Percentiles rank a stretch among this genome's conserved stretches.
Conservation (phyloP, 2,329 filamentous ascomycete genomes). For the Pseudocercospora fijiensis region DNA sequence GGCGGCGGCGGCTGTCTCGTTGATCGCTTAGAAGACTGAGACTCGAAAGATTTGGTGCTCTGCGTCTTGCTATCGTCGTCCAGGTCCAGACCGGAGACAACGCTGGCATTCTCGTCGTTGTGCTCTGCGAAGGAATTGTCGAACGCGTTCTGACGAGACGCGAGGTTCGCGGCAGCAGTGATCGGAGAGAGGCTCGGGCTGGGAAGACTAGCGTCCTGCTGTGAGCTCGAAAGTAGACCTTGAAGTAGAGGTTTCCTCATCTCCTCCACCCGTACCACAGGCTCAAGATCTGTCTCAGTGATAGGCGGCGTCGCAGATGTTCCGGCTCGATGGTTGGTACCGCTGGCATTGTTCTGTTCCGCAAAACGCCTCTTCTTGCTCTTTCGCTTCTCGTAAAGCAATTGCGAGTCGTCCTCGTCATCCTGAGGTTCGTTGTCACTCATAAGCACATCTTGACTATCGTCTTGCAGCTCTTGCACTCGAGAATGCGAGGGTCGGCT, state of each 20-base stretch:
- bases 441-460: conserved; percentile 33
- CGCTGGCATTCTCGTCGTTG: conserved; percentile 37
- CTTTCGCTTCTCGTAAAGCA: conserved; percentile 26
- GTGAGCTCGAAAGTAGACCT: conserved; percentile 66
- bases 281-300: conserved; percentile 68
- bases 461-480: conserved; percentile 32
- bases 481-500: conserved; percentile 29
- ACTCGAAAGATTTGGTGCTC: conserved; percentile 30
- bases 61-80: conserved; percentile 34
- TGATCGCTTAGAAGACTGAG: conserved; percentile 19
- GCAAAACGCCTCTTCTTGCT: conserved; percentile 23
- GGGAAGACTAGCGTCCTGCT: conserved; percentile 86
- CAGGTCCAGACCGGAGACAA: conserved; percentile 37
- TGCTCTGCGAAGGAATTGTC: conserved; percentile 37
- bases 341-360: conserved; percentile 21
- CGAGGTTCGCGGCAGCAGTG: conserved; percentile 70
- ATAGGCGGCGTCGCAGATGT: conserved; percentile 69
- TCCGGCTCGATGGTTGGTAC: conserved; percentile 18
- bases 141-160: conserved; percentile 38
- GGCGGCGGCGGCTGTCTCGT: conserved; percentile 10
- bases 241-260: conserved; percentile 40
- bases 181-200: conserved; percentile 91
- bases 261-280: conserved; percentile 39
- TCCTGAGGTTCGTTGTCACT: conserved; percentile 30
- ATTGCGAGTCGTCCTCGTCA: conserved; percentile 33